These are phyloP conservation scores for Neurospora africana DNA, from an alignment of 495 filamentous ascomycete species.

Conservation along the genomic window DNA sequence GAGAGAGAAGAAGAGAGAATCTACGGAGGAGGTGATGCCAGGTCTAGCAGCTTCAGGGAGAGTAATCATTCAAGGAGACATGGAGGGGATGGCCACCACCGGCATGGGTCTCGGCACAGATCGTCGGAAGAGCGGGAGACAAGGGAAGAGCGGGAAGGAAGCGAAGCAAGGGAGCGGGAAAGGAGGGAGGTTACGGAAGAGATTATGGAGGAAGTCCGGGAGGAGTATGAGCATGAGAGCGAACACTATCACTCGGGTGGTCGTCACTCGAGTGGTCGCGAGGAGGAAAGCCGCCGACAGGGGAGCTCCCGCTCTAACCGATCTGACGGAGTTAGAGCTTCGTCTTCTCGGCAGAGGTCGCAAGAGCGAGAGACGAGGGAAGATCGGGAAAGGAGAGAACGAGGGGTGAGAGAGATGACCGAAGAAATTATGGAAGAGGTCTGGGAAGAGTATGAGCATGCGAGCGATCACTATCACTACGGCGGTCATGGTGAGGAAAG, in stretches of 20 bases:
- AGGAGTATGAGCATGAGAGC: constrained; percentile 30
- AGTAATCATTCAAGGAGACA: not conserved
- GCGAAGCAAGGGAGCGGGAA: not conserved
- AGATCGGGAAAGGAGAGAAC: constrained; percentile 37
- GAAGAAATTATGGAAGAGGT: constrained; percentile 71
- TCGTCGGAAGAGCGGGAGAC: not conserved
- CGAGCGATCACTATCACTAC: not conserved
- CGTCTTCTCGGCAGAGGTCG: not conserved
- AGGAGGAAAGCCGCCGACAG: not conserved
- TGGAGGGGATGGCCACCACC: not conserved
- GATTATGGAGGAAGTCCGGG: constrained; percentile 72
- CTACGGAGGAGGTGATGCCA: not conserved
- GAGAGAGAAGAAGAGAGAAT: not conserved
- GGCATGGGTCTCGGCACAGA: not conserved
- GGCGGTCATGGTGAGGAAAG: not conserved
- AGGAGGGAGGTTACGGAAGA: constrained; percentile 52
- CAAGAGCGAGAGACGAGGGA: constrained; percentile 30
- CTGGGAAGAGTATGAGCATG: constrained; percentile 46
- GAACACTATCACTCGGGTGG: not conserved
- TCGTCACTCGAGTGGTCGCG: not conserved
- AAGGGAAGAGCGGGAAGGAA: constrained; percentile 15
- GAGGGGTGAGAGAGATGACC: constrained; percentile 38
- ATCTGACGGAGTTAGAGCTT: not conserved
- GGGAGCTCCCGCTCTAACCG: not conserved
- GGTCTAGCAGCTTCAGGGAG: not conserved